Evolutionary conservation across 495 filamentous ascomycete genomes (phyloP).

Genomic region (Tricharina praecox): DNA sequence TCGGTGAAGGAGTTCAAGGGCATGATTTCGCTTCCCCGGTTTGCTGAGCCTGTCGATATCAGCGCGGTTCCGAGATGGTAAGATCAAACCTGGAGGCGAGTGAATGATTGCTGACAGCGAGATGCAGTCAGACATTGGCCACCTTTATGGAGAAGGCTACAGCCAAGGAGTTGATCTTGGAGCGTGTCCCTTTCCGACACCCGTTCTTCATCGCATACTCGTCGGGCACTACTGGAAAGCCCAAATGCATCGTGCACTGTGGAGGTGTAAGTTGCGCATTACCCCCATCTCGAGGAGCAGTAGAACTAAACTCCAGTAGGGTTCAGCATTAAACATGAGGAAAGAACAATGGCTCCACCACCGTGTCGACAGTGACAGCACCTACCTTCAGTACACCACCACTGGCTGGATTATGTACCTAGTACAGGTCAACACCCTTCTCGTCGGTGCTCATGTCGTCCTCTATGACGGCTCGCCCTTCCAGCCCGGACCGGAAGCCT

Average conservation of each 20-base stretch:
- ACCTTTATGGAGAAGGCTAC: slow-evolving; percentile 36
- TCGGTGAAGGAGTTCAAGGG: slow-evolving; percentile 43
- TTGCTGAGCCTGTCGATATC: slow-evolving; percentile 41
- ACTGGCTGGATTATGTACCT: slow-evolving; percentile 84
- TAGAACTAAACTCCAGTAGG: no score
- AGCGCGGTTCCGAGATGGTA: slow-evolving; percentile 32
- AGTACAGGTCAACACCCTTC: slow-evolving; percentile 35
- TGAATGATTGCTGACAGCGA: neutral
- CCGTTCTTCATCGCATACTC: slow-evolving; percentile 59
- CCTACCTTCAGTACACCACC: slow-evolving; percentile 39
- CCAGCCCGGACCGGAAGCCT: slow-evolving; percentile 41
- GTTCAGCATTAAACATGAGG: neutral
- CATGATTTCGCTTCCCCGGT: slow-evolving; percentile 49
- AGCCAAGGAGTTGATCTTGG: slow-evolving; percentile 34
- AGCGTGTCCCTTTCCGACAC: slow-evolving; percentile 45
- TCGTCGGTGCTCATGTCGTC: slow-evolving; percentile 40
- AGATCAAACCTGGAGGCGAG: neutral
- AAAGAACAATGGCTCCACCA: slow-evolving; percentile 4
- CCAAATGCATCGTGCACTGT: slow-evolving; percentile 61
- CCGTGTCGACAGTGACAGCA: neutral
- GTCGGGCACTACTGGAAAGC: slow-evolving; percentile 53
- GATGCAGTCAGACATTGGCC: slow-evolving; percentile 33
- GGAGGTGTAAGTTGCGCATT: slow-evolving; percentile 45
- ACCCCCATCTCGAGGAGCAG: slow-evolving; percentile 40
- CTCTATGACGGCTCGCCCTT: slow-evolving; percentile 69